Evolutionary conservation across 441 rosid species (phyloP).

Genomic region (Brassica hybrid): DNA sequence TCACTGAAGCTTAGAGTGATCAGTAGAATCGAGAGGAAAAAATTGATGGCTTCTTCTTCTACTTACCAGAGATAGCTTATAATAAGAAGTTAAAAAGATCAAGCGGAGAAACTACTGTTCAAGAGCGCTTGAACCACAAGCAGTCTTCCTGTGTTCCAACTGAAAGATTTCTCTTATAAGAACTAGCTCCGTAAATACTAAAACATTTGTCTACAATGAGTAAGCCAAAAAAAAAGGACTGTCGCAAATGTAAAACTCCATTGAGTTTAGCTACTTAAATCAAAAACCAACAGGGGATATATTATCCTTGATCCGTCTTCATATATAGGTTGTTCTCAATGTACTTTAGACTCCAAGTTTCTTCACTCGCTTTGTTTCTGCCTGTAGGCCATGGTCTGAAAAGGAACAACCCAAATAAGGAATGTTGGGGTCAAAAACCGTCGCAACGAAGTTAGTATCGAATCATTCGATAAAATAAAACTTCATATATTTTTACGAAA

Average conservation of each 20-base stretch:
- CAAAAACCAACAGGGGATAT: slow-evolving; percentile 13
- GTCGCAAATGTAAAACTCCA: background rate
- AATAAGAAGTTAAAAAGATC: background rate
- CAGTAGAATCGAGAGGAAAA: slow-evolving; percentile 54
- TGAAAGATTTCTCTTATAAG: background rate
- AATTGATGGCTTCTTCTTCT: slow-evolving; percentile 32
- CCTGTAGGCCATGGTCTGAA: slow-evolving; percentile 59
- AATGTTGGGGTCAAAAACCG: too few relatives aligned
- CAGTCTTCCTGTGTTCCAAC: background rate
- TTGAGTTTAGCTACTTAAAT: background rate
- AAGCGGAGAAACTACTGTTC: background rate
- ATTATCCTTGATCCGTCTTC: slow-evolving; percentile 30
- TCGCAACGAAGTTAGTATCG: too few relatives aligned
- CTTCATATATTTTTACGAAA: too few relatives aligned
- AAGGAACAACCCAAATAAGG: slow-evolving; percentile 8
- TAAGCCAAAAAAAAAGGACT: background rate
- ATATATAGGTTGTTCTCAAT: slow-evolving; percentile 21
- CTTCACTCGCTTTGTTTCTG: slow-evolving; percentile 48
- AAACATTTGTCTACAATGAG: slow-evolving; percentile 24
- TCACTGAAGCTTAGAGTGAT: slow-evolving; percentile 64
- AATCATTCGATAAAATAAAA: too few relatives aligned
- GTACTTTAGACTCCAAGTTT: slow-evolving; percentile 19
- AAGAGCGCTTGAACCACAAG: background rate
- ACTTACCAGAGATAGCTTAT: background rate
- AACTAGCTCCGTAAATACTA: background rate